A percentile compares a stretch with the other conserved stretches of the same genome.
Conservation (phyloP, 2,329 filamentous ascomycete genomes). For the Sclerotinia glacialis region DNA sequence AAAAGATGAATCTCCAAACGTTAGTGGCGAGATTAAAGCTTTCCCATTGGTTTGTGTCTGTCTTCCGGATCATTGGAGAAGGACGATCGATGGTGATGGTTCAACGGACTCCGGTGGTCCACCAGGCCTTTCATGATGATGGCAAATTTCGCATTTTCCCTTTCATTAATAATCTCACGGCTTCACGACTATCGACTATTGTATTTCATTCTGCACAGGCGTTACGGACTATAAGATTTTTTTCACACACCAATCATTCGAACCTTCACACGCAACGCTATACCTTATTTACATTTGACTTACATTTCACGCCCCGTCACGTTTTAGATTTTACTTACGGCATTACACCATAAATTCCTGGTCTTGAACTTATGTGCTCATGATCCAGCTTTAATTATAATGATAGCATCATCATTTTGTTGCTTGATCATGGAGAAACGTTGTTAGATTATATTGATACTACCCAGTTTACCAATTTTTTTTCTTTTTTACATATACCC, state of each 20-base stretch:
- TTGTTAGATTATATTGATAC: constrained; percentile 20
- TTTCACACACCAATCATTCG: constrained; percentile 9
- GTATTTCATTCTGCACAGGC: constrained; percentile 32
- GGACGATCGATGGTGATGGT: constrained; percentile 88
- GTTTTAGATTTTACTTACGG: constrained; percentile 34
- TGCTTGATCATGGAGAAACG: constrained; percentile 22
- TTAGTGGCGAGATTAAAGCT: constrained; percentile 83
- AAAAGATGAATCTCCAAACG: constrained; percentile 63
- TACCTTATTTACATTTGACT: constrained; percentile 21
- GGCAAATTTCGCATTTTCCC: not conserved
- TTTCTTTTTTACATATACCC: constrained; percentile 37
- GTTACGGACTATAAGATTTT: constrained; percentile 29
- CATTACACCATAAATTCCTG: constrained; percentile 24
- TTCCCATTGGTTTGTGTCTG: constrained; percentile 97
- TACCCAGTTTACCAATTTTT: constrained; percentile 21
- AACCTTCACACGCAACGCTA: constrained; percentile 13
- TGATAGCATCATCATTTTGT: constrained; percentile 22
- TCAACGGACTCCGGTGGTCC: constrained; percentile 59
- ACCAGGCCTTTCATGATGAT: constrained; percentile 28
- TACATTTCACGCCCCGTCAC: constrained; percentile 28
- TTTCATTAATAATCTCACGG: constrained; percentile 31
- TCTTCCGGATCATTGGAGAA: constrained; percentile 91
- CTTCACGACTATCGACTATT: constrained; percentile 38
- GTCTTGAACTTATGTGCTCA: constrained; percentile 30
- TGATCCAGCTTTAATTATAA: constrained; percentile 30